phyloP scores from a whole-genome alignment of 169 alveolate species.

The Ichthyophthirius multifiliis region DNA sequence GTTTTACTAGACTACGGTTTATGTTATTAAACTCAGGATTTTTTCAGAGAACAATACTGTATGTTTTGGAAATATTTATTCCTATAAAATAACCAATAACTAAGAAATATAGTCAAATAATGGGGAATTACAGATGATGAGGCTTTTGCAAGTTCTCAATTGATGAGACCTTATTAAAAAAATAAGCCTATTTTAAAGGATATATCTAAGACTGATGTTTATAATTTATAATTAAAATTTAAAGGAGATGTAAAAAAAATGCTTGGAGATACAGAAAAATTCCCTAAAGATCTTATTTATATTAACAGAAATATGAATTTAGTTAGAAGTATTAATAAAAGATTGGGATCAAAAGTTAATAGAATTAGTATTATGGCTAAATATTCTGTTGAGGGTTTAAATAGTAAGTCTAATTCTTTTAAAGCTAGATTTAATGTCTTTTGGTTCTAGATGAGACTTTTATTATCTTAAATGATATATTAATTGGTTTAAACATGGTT shows the following conservation, averaged over 20 bases:
- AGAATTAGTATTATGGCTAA: constrained; percentile 42
- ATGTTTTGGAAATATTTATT: constrained; percentile 31
- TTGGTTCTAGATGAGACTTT: constrained; percentile 17
- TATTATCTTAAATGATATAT: constrained; percentile 7
- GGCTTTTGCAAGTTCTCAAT: constrained; percentile 23
- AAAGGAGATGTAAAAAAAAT: constrained; percentile 37
- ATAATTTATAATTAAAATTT: constrained; percentile 22
- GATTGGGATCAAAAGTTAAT: constrained; percentile 22
- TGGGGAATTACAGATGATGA: constrained; percentile 43
- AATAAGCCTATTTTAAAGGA: constrained; percentile 24
- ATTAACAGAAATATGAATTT: constrained; percentile 45
- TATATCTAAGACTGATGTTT: constrained; percentile 19
- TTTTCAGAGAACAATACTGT: constrained; percentile 26
- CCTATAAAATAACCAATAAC: neutral
- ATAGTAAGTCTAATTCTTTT: neutral
- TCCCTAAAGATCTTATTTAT: constrained; percentile 33
- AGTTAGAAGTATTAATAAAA: constrained; percentile 36
- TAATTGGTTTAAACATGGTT: constrained; percentile 12
- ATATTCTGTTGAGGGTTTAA: constrained; percentile 28
- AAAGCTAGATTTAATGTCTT: neutral
- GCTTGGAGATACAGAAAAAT: constrained; percentile 32
- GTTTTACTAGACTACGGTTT: constrained; percentile 81
- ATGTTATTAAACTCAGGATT: constrained; percentile 39
- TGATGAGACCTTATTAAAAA: constrained; percentile 38
- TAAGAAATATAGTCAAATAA: constrained; percentile 7